Evolutionary conservation across 2,329 filamentous ascomycete genomes (phyloP).

Genomic region (Beauveria rudraprayagi): DNA sequence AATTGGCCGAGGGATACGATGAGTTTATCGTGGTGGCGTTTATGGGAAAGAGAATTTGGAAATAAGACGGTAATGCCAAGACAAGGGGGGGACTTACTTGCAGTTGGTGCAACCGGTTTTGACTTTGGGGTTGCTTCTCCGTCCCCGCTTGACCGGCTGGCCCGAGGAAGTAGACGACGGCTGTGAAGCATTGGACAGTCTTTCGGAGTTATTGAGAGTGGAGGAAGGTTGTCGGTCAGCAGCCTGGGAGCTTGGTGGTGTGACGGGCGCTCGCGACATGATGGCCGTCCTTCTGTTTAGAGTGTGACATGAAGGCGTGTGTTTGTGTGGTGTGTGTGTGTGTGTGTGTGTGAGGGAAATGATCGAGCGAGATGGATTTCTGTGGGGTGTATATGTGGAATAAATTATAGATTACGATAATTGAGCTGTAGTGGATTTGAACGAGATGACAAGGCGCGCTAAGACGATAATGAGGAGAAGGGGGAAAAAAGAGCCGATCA

Average conservation of each 20-base stretch:
- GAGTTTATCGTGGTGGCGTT: neutral
- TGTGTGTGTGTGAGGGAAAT: neutral
- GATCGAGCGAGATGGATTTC: neutral
- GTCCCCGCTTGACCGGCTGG: constrained; percentile 30
- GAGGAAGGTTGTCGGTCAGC: neutral
- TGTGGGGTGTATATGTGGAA: neutral
- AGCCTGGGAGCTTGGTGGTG: neutral
- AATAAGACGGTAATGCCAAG: neutral
- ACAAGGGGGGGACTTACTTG: constrained; percentile 45
- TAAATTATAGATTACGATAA: neutral
- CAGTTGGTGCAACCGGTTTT: constrained; percentile 60
- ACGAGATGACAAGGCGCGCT: too few relatives aligned
- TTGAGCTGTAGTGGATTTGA: neutral
- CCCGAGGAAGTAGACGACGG: constrained; percentile 7
- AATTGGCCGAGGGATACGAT: constrained; percentile 12
- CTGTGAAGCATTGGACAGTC: neutral
- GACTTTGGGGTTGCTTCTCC: constrained; percentile 52
- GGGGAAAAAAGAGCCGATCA: too few relatives aligned
- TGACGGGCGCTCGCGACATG: neutral
- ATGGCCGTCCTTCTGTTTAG: neutral
- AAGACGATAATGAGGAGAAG: neutral
- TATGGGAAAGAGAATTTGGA: neutral
- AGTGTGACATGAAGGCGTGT: neutral
- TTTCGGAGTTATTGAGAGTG: neutral
- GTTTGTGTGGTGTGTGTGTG: too few relatives aligned